Evolutionary conservation across 257 asterid species (phyloP), one percentile per base, ranked within the genome.

Genomic region (Solanum pimpinellifolium): DNA sequence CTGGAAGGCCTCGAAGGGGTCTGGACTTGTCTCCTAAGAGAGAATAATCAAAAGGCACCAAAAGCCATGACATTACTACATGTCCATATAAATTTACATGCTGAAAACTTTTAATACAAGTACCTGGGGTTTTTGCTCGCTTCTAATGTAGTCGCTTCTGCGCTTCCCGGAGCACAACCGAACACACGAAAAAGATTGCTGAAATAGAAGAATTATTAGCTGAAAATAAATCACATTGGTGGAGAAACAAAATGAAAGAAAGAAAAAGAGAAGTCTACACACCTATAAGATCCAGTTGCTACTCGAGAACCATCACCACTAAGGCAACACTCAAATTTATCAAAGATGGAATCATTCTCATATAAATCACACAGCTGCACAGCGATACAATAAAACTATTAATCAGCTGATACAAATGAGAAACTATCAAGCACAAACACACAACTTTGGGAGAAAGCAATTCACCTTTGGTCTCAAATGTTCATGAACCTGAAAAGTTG

Each of bases 231-330:
- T 66, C 77, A 37, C 29, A 25, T 13, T 42, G 88, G 56, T 2
- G 49, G n/a, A 77, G 39, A 46, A 78, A 83, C 41, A 25, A 78
- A 87, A 66, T 18, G 86, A 41, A 56, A 81, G 73, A 86, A 39
- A 27, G 15, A 25, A 60, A 37, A 77, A 60, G 37, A 42, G 31
- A 44, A 35, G 42, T 76, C 42, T 72, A 83, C 88, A 75, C 89
- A 94, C 99, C 98, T 97, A 92, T 97, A 97, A 90, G 99, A 97
- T 92, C 99, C 99, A 91, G 99, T 97, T 81, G 99, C 98, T 49
- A 95, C 97, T 85, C 98, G 95, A 52, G 65, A 95, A 87, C 99
- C 98, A 60, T 95, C 98, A 31, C 99, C 99, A 83, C 99, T 97
- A 87, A 97, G 92, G 93, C 99, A 97, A 91, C 99, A 97, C 90